Conservation (phyloP, 176 grass and related monocot species). For the bread wheat (Triticum aestivum) region DNA sequence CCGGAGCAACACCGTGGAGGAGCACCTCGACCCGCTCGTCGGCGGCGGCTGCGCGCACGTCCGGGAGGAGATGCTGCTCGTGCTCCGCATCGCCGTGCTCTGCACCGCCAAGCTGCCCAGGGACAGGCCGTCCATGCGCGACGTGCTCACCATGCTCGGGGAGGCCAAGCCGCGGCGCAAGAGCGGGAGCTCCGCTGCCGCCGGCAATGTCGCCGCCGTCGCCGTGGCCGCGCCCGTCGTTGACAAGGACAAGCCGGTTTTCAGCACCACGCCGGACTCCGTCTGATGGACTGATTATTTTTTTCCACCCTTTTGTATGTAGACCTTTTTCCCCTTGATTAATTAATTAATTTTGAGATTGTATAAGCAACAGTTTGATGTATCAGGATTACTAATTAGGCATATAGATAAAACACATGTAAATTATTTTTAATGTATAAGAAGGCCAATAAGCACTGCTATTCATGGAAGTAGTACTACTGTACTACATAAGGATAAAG, state of each 20-base stretch:
- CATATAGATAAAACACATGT: conserved; percentile 9
- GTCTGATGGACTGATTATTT: conserved; percentile 20
- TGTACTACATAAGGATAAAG: too few species aligned
- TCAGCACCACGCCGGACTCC: conserved; percentile 63
- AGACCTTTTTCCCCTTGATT: conserved; percentile 19
- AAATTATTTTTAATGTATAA: background rate
- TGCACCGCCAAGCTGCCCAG: conserved; percentile 81
- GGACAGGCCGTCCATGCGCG: conserved; percentile 87
- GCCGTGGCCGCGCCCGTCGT: conserved; percentile 13
- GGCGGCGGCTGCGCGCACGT: conserved; percentile 71
- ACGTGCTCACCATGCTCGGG: conserved; percentile 88
- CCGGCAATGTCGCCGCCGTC: background rate
- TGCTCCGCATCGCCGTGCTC: conserved; percentile 85
- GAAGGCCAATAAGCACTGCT: conserved; percentile 14
- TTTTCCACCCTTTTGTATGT: conserved; percentile 33
- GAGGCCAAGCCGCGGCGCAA: conserved; percentile 88
- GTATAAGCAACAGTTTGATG: background rate
- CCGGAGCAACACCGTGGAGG: conserved; percentile 51
- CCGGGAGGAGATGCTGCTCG: conserved; percentile 93
- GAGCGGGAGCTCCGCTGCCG: conserved; percentile 49
- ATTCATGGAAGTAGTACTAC: background rate
- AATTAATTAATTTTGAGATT: conserved; percentile 21
- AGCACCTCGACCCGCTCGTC: conserved; percentile 58
- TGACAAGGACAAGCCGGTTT: conserved; percentile 89
- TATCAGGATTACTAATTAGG: conserved; percentile 7